A percentile compares a stretch with the other conserved stretches of the same genome.
These are phyloP conservation scores for Phytophthora lateralis DNA, from an alignment of 352 stramenopile species.

Conservation along the genomic window DNA sequence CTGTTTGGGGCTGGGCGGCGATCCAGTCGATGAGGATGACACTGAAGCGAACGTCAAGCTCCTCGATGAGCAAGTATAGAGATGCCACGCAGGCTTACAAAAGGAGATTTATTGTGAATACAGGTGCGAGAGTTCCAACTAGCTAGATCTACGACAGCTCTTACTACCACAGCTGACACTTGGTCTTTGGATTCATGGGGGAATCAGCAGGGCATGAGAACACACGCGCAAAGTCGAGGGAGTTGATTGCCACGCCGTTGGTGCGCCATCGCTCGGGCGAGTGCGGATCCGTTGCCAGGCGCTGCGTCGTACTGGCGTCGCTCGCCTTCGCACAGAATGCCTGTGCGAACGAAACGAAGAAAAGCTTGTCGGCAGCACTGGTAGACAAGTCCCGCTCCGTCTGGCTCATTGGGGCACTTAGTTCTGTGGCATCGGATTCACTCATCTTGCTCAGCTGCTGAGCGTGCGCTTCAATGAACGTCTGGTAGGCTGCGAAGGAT, in stretches of 20 bases:
- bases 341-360: constrained; percentile 84
- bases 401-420: constrained; percentile 20
- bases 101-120: constrained; percentile 26
- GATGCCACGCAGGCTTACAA: constrained; percentile 14
- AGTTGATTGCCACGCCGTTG: constrained; percentile 84
- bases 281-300: constrained; percentile 65
- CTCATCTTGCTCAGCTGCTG: constrained; percentile 28
- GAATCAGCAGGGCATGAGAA: constrained; percentile 63
- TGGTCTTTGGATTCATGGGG: constrained; percentile 70
- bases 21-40: constrained; percentile 18
- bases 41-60: constrained; percentile 32
- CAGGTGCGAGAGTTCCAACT: not conserved
- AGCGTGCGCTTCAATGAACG: constrained; percentile 32
- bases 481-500: constrained; percentile 64
- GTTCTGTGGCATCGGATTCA: constrained; percentile 23
- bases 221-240: constrained; percentile 58
- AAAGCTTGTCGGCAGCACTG: constrained; percentile 54
- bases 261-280: constrained; percentile 74
- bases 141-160: not conserved
- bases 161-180: constrained; percentile 78
- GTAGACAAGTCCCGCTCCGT: constrained; percentile 19
- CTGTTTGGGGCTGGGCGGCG: constrained; percentile 33
- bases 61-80: constrained; percentile 31
- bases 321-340: constrained; percentile 68
- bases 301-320: constrained; percentile 58